Evolutionary conservation across 306 rosid genomes (phyloP).

Genomic region (Castanea sativa): DNA sequence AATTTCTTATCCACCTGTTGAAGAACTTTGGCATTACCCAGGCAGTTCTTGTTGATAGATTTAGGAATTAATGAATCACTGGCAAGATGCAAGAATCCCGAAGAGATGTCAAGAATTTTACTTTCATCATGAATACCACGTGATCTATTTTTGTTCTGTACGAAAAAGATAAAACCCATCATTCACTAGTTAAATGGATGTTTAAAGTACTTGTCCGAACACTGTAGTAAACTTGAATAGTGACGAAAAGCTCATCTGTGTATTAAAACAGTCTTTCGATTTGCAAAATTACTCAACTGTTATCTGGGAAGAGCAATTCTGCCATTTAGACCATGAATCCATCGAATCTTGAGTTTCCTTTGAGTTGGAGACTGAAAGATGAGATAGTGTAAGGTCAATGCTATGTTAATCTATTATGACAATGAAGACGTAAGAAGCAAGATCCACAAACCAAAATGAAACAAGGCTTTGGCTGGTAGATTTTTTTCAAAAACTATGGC

Average conservation of each 20-base stretch:
- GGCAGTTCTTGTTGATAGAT: slow-evolving; percentile 60
- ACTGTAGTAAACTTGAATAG: not conserved
- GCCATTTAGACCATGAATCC: slow-evolving; percentile 66
- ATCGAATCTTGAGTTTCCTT: slow-evolving; percentile 48
- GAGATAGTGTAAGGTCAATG: slow-evolving; percentile 2
- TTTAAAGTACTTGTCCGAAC: not conserved
- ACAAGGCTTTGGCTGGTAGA: not conserved
- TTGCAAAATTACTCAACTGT: slow-evolving; percentile 48
- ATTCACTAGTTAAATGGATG: slow-evolving; percentile 21
- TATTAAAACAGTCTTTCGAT: slow-evolving; percentile 18
- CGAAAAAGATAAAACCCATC: slow-evolving; percentile 17
- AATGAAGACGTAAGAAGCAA: slow-evolving; percentile 8
- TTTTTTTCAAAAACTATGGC: not conserved
- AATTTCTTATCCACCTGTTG: slow-evolving; percentile 93
- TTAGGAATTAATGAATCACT: slow-evolving; percentile 77
- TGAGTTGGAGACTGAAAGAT: slow-evolving; percentile 47
- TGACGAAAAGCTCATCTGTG: slow-evolving; percentile 8
- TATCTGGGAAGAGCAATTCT: slow-evolving; percentile 46
- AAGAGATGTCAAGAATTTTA: slow-evolving; percentile 72
- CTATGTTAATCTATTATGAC: slow-evolving; percentile 15
- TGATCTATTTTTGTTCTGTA: slow-evolving; percentile 51
- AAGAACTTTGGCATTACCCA: slow-evolving; percentile 72
- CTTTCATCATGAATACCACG: slow-evolving; percentile 34
- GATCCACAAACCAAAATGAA: slow-evolving; percentile 13
- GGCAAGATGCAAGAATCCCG: slow-evolving; percentile 84